Percentiles rank a stretch among this genome's conserved stretches.
These are phyloP conservation scores for Geotrichum klebahnii DNA, from an alignment of 1,139 yeast species.

Conservation along the genomic window DNA sequence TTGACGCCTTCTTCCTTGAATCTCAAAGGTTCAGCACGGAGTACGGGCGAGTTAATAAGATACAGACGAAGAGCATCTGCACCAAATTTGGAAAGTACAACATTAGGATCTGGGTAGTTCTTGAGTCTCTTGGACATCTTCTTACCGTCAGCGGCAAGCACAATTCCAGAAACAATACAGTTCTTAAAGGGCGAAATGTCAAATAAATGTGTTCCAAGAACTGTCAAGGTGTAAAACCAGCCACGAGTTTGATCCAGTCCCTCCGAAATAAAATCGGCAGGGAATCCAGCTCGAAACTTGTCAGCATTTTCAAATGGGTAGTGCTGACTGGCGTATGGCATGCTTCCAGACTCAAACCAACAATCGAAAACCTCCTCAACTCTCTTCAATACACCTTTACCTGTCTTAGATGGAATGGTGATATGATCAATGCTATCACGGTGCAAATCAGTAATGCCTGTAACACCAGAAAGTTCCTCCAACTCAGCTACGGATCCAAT, in stretches of 20 bases:
- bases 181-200: conserved; percentile 90
- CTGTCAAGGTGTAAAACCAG: conserved; percentile 97
- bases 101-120: conserved; percentile 92
- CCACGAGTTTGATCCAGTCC: conserved; percentile 99
- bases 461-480: conserved; percentile 73
- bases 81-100: conserved; percentile 82
- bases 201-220: conserved; percentile 91
- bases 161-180: conserved; percentile 94
- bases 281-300: conserved; percentile 67
- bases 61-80: conserved; percentile 96
- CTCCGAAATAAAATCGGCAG: conserved; percentile 96
- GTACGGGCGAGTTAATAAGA: conserved; percentile 93
- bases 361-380: conserved; percentile 98
- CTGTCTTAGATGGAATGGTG: conserved; percentile 88
- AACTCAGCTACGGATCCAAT: conserved; percentile 87
- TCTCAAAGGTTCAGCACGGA: conserved; percentile 92
- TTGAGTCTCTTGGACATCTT: conserved; percentile 98
- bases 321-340: conserved; percentile 97
- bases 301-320: conserved; percentile 89
- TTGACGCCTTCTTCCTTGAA: conserved; percentile 98
- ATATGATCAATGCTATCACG: conserved; percentile 88
- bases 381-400: conserved; percentile 84
- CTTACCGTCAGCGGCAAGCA: conserved; percentile 95
- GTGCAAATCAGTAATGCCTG: conserved; percentile 81
- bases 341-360: conserved; percentile 99